A percentile compares a stretch with the other conserved stretches of the same genome.
phyloP scores from a whole-genome alignment of 139 green algal genomes.

The Asterochloris erici region DNA sequence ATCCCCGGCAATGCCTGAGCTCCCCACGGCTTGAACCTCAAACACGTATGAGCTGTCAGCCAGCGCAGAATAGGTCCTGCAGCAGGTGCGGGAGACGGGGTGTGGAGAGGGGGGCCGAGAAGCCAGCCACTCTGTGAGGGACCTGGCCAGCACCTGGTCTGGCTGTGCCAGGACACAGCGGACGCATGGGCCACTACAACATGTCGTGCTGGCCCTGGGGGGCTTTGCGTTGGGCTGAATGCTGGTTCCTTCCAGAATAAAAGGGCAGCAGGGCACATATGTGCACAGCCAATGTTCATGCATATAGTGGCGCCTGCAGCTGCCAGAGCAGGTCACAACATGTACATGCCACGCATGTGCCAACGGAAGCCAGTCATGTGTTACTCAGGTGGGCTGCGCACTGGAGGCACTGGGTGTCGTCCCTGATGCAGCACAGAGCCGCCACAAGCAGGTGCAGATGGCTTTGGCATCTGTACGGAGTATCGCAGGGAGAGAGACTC shows the following conservation, averaged over 20 bases:
- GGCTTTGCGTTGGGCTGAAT: not conserved
- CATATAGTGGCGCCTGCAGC: no score
- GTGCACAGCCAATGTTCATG: no score
- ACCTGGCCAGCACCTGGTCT: no score
- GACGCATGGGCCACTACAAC: not conserved
- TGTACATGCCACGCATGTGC: not conserved
- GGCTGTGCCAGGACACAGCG: not conserved
- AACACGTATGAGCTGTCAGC: slow-evolving; percentile 8
- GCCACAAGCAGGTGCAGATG: not conserved
- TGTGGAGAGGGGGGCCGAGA: not conserved
- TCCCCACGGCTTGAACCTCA: not conserved
- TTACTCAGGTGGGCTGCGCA: not conserved
- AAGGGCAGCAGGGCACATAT: no score
- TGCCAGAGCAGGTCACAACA: not conserved
- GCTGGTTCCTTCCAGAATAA: no score
- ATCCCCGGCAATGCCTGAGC: not conserved
- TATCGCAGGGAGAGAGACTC: not conserved
- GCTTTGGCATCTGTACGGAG: not conserved
- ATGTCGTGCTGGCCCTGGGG: not conserved
- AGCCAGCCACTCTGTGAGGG: not conserved
- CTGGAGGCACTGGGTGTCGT: not conserved
- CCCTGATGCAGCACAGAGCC: not conserved
- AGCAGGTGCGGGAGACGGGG: not conserved
- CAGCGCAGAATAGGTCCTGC: not conserved
- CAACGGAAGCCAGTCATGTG: not conserved